phyloP scores from a whole-genome alignment of 2,329 filamentous ascomycete species.

The Arachnopeziza araneosa region DNA sequence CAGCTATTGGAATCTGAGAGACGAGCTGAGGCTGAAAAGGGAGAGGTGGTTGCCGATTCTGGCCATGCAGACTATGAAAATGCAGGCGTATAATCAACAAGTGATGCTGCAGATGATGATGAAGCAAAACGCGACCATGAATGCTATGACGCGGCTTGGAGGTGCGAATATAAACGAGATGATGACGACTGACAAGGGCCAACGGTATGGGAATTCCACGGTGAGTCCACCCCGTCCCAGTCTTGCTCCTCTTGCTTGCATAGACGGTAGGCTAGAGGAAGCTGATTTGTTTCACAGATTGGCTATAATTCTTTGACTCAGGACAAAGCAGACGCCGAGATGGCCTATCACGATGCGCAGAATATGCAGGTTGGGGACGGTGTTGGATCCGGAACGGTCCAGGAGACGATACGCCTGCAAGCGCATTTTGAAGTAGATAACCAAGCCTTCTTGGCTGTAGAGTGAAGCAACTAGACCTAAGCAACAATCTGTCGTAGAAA shows the following conservation, averaged over 20 bases:
- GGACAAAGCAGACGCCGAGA: not conserved
- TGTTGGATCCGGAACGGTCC: not conserved
- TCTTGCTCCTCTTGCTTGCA: not conserved
- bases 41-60: not conserved
- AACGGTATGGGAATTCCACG: not conserved
- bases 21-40: not conserved
- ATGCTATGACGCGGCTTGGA: not conserved
- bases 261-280: no score
- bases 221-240: not conserved
- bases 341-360: not conserved
- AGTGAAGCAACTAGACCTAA: no score
- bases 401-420: not conserved
- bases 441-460: not conserved
- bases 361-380: not conserved
- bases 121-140: not conserved
- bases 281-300: not conserved
- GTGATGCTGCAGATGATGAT: constrained; percentile 5
- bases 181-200: not conserved
- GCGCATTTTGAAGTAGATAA: not conserved
- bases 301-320: not conserved
- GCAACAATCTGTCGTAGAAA: no score
- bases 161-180: not conserved
- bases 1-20: constrained; percentile 6
- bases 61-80: constrained; percentile 2
- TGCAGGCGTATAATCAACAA: constrained; percentile 5